A percentile compares a stretch with the other conserved stretches of the same genome.
Conservation (phyloP, 2,329 filamentous ascomycete species). For the Aspergillus quadrilineatus region DNA sequence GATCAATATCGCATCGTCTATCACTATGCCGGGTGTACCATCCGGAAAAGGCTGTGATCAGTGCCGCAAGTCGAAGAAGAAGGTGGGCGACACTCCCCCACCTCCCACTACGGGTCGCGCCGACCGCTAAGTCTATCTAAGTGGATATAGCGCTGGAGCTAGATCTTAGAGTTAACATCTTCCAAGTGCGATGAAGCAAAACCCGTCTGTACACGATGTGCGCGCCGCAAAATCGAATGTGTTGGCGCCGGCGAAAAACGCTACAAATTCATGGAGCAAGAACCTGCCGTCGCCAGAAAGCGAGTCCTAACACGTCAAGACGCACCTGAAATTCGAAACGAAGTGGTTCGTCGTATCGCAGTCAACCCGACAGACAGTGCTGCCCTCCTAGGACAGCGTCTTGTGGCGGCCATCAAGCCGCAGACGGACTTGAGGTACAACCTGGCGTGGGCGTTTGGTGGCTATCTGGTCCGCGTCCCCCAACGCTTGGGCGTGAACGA, state of each 20-base stretch:
- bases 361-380: conserved; percentile 33
- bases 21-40: conserved; percentile 49
- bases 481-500: conserved; percentile 46
- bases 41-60: conserved; percentile 52
- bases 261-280: conserved; percentile 51
- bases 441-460: conserved; percentile 48
- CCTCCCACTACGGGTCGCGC: neutral
- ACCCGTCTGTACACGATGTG: conserved; percentile 49
- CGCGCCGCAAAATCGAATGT: conserved; percentile 47
- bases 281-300: conserved; percentile 4
- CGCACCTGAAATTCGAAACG: neutral
- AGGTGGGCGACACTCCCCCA: conserved; percentile 36
- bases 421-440: conserved; percentile 50
- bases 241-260: conserved; percentile 49
- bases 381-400: conserved; percentile 31
- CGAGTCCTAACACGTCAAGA: neutral
- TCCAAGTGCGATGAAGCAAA: conserved; percentile 50
- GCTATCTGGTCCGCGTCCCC: conserved; percentile 49
- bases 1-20: neutral
- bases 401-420: conserved; percentile 34
- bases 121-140: neutral
- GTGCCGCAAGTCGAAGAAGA: conserved; percentile 56
- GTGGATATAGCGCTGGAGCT: neutral
- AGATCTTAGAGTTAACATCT: neutral
- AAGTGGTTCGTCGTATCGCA: neutral